Conservation (phyloP, 148 eudicot species). For the Arctostaphylos glauca region DNA sequence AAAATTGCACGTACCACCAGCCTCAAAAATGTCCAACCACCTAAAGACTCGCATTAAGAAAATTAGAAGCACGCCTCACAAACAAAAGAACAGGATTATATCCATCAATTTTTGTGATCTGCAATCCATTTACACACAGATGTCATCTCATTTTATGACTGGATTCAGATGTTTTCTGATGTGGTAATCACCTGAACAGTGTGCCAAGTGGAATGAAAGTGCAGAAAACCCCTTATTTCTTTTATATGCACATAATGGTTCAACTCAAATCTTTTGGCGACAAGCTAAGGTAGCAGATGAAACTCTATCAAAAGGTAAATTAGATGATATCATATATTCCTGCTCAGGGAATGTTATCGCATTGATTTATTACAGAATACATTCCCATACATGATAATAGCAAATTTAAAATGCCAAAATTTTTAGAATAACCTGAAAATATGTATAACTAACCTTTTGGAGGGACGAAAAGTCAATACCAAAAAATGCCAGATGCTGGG, state of each 20-base stretch:
- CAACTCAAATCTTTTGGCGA: neutral
- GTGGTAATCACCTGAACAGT: neutral
- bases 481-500: slow-evolving; percentile 87
- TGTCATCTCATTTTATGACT: neutral
- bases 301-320: neutral
- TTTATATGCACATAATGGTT: neutral
- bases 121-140: neutral
- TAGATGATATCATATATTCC: neutral
- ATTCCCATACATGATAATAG: neutral
- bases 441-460: slow-evolving; percentile 62
- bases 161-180: neutral
- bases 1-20: too few species aligned
- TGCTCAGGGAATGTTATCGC: neutral
- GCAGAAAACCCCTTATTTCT: neutral
- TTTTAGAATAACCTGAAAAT: neutral
- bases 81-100: neutral
- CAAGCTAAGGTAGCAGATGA: neutral
- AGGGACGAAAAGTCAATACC: slow-evolving; percentile 96
- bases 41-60: neutral
- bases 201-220: neutral
- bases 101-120: neutral
- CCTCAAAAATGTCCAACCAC: neutral
- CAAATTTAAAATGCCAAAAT: slow-evolving; percentile 3
- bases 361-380: neutral
- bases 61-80: neutral